Evolutionary conservation across 1,139 yeast genomes (phyloP).

Genomic region (Lodderomyces orthopsilosis): DNA sequence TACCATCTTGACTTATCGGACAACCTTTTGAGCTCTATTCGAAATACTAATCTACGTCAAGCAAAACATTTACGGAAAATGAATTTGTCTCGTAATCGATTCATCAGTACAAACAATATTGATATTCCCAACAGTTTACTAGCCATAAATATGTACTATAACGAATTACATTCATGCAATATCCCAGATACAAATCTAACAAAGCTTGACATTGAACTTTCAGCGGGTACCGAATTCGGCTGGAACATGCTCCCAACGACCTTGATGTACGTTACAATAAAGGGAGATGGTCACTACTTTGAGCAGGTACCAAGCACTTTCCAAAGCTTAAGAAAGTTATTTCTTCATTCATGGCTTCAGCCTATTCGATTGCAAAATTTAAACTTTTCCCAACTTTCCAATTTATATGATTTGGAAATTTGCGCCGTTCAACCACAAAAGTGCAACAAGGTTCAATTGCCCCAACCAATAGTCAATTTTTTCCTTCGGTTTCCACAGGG

Average conservation of each 20-base stretch:
- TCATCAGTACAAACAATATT: not conserved
- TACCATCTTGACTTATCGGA: conserved; percentile 10
- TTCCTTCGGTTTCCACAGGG: not conserved
- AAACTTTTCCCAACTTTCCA: not conserved
- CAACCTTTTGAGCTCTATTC: conserved; percentile 8
- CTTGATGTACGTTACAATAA: not conserved
- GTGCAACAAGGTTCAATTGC: not conserved
- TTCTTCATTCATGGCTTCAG: not conserved
- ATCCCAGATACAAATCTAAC: not conserved
- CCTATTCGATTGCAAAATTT: not conserved
- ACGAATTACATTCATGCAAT: not conserved
- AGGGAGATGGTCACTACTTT: not conserved
- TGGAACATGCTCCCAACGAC: not conserved
- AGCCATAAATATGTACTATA: not conserved
- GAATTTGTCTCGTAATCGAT: not conserved
- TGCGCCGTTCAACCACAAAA: not conserved
- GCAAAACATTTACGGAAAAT: not conserved
- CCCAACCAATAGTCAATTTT: not conserved
- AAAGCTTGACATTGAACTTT: not conserved
- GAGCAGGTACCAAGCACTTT: not conserved
- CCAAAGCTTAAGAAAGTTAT: not conserved
- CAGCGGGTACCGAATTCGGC: not conserved
- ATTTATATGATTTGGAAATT: not conserved
- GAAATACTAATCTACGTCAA: conserved; percentile 6
- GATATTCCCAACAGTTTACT: not conserved